These are phyloP conservation scores for Yarrowia deformans DNA, from an alignment of 805 yeast species.

Conservation along the genomic window DNA sequence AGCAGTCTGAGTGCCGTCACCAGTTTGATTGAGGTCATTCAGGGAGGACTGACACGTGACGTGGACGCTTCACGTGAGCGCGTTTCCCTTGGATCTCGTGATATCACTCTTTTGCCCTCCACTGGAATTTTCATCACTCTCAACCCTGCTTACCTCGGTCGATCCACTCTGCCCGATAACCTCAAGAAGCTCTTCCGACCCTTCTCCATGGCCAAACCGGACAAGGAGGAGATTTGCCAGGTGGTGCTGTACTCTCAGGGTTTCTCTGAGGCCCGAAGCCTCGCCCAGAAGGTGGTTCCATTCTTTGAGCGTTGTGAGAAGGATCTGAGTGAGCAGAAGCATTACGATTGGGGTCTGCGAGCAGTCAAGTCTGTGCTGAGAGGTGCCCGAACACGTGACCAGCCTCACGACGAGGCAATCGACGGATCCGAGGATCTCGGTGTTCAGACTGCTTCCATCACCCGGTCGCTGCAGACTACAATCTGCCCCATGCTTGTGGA, in stretches of 20 bases:
- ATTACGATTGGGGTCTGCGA: slow-evolving; percentile 91
- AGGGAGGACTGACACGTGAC: slow-evolving; percentile 46
- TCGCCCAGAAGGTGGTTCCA: slow-evolving; percentile 61
- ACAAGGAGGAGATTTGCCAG: slow-evolving; percentile 69
- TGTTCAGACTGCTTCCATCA: slow-evolving; percentile 49
- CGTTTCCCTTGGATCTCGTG: slow-evolving; percentile 13
- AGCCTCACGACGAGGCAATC: neutral
- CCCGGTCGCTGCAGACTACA: slow-evolving; percentile 64
- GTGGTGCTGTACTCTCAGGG: slow-evolving; percentile 79
- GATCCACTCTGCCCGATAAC: slow-evolving; percentile 84
- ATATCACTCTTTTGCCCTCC: slow-evolving; percentile 42
- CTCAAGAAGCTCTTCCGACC: slow-evolving; percentile 78
- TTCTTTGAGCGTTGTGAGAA: slow-evolving; percentile 59
- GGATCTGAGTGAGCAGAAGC: slow-evolving; percentile 61
- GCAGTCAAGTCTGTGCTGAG: slow-evolving; percentile 73
- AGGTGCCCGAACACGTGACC: slow-evolving; percentile 53
- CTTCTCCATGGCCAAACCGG: slow-evolving; percentile 77
- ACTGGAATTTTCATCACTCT: slow-evolving; percentile 84
- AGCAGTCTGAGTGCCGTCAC: slow-evolving; percentile 83
- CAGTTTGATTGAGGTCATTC: slow-evolving; percentile 76
- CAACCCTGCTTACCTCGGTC: slow-evolving; percentile 89
- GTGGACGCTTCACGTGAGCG: slow-evolving; percentile 8
- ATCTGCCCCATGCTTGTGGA: slow-evolving; percentile 71
- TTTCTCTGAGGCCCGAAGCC: slow-evolving; percentile 56
- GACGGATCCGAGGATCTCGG: slow-evolving; percentile 3